These are phyloP conservation scores for Aeschynomene evenia DNA, from an alignment of 306 rosid species.

Conservation along the genomic window DNA sequence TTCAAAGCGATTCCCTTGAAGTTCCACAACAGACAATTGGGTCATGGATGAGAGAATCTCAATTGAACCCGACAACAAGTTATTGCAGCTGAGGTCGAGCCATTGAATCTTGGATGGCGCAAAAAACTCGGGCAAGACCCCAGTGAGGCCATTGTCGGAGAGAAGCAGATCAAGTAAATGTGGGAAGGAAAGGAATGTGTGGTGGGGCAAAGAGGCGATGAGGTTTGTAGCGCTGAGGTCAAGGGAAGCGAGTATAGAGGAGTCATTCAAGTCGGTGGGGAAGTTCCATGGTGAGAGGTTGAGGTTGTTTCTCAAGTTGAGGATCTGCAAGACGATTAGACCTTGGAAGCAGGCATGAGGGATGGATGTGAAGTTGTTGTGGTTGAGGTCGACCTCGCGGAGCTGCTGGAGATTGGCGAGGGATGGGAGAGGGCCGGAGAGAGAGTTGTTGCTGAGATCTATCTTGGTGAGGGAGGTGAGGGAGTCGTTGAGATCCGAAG, in stretches of 20 bases:
- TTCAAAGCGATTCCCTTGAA: constrained; percentile 53
- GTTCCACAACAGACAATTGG: constrained; percentile 50
- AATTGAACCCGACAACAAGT: constrained; percentile 49
- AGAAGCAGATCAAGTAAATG: constrained; percentile 42
- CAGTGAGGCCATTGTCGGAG: constrained; percentile 55
- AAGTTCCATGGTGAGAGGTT: not conserved
- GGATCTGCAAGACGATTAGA: not conserved
- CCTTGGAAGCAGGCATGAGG: not conserved
- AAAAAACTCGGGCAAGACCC: not conserved
- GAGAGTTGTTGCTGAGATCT: not conserved
- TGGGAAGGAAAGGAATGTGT: constrained; percentile 44
- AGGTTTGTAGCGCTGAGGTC: not conserved
- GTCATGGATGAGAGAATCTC: constrained; percentile 48
- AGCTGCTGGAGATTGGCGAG: not conserved
- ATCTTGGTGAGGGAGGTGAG: not conserved
- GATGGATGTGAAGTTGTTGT: constrained; percentile 55
- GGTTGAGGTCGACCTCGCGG: constrained; percentile 31
- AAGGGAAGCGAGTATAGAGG: not conserved
- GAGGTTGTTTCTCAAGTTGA: not conserved
- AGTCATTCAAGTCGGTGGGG: not conserved
- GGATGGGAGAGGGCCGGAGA: constrained; percentile 9
- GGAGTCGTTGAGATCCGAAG: not conserved
- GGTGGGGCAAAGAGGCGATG: constrained; percentile 43
- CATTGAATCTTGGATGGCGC: constrained; percentile 13
- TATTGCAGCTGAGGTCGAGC: constrained; percentile 42